Evolutionary conservation across 441 rosid genomes (phyloP).

Genomic region (Raphanus hybrid): DNA sequence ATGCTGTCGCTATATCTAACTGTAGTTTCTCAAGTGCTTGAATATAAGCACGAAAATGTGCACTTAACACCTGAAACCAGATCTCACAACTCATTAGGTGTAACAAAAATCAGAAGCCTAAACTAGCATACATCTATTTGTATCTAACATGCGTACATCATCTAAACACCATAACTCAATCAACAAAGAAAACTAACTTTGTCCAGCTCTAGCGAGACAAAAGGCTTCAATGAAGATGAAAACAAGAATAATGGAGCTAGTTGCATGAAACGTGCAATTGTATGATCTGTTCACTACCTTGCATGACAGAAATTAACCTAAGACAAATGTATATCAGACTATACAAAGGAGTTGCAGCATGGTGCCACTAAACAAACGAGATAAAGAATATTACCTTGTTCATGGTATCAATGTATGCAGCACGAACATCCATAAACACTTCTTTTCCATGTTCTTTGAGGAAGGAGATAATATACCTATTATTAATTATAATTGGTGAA

Average conservation of each 20-base stretch:
- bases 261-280: slow-evolving; percentile 19
- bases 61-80: slow-evolving; percentile 89
- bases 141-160: slow-evolving; percentile 25
- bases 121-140: slow-evolving; percentile 14
- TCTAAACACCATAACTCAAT: slow-evolving; percentile 5
- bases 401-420: slow-evolving; percentile 97
- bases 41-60: slow-evolving; percentile 98
- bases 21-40: slow-evolving; percentile 97
- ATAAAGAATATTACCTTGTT: slow-evolving; percentile 74
- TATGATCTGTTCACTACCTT: slow-evolving; percentile 6
- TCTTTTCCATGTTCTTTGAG: slow-evolving; percentile 97
- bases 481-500: slow-evolving; percentile 27
- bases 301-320: slow-evolving; percentile 1
- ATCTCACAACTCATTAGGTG: slow-evolving; percentile 22
- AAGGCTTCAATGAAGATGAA: slow-evolving; percentile 9
- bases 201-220: slow-evolving; percentile 23
- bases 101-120: slow-evolving; percentile 23
- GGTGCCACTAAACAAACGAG: slow-evolving; percentile 24
- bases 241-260: slow-evolving; percentile 14
- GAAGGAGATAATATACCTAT: slow-evolving; percentile 85
- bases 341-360: slow-evolving; percentile 11
- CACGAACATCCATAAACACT: slow-evolving; percentile 88
- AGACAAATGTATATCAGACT: slow-evolving; percentile 7
- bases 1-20: slow-evolving; percentile 93
- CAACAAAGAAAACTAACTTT: slow-evolving; percentile 28